These are phyloP conservation scores for Curvularia sp. DNA, from an alignment of 2,329 filamentous ascomycete genomes.

Conservation along the genomic window DNA sequence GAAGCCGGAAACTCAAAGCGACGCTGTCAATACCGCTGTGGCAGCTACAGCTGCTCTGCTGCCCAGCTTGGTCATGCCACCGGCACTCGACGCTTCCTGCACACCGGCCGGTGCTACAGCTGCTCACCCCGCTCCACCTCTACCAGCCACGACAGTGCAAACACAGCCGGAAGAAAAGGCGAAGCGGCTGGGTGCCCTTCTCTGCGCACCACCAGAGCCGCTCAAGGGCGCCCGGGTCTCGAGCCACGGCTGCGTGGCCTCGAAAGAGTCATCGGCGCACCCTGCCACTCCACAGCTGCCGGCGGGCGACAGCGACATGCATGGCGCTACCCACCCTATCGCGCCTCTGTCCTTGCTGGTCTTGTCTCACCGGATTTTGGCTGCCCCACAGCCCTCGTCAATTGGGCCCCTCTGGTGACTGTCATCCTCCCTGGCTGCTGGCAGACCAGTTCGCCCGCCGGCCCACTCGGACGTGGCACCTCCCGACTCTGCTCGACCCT, in stretches of 20 bases:
- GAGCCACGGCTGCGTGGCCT: constrained; percentile 16
- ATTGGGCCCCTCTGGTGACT: constrained; percentile 17
- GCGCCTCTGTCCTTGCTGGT: constrained; percentile 34
- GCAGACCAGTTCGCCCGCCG: constrained; percentile 36
- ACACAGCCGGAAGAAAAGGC: neutral
- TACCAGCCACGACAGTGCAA: constrained; percentile 9
- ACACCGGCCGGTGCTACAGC: neutral
- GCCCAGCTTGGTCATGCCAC: neutral
- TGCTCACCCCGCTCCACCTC: neutral
- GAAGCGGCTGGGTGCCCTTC: constrained; percentile 21
- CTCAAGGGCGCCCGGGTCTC: constrained; percentile 12
- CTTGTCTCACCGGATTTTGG: constrained; percentile 44
- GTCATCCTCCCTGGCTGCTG: constrained; percentile 14
- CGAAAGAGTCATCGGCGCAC: constrained; percentile 31
- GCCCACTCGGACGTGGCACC: constrained; percentile 33
- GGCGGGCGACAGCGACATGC: constrained; percentile 27
- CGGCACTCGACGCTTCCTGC: neutral
- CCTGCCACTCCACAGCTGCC: constrained; percentile 24
- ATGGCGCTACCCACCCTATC: constrained; percentile 26
- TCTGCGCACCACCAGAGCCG: constrained; percentile 7
- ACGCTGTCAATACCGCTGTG: no score
- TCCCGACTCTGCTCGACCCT: constrained; percentile 6
- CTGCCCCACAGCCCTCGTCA: constrained; percentile 29
- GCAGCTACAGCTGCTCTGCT: no score
- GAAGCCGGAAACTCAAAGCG: no score